Base-by-base conservation (phyloP, 495 filamentous ascomycete species). In the Thermothielavioides terrestris region DNA sequence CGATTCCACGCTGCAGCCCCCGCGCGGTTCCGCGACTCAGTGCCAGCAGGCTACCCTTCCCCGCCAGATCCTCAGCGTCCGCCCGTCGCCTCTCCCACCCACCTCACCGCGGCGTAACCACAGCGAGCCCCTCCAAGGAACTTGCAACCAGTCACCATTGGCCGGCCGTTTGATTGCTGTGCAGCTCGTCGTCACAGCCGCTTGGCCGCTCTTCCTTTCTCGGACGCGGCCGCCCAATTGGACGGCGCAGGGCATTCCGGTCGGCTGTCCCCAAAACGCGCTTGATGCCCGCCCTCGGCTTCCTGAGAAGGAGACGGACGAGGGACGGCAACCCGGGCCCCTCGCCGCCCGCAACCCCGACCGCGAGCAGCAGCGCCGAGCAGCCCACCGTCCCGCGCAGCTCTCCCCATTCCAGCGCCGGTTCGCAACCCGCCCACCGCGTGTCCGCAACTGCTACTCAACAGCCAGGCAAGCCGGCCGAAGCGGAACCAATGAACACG, bases 241-340 rank as follows among this genome's bases (percentile, higher is more conserved):
- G 57, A 58, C 50, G 39, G 48, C 44, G 35, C 36, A 28, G 27
- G 52, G 31, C 43, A 21, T 37, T 40, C 25, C 23, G 52, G 50
- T 53, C 49, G 47, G 39, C 50, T 43, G 50, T 62, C 57, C 52
- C 49, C 9, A 44, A 25, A 34, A 26, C 55, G 45, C 49, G 34
- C 53, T 66, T 64, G 65, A 89, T 89, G 85, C 85, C 83, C 74
- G 77, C 69, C 59, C 75, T 88, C 70, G 86, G 88, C 55, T 84
- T 95, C 62, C 79, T 98, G 62, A 98, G 96, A 79, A 96, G 95
- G 82, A 89, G 94, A 77, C 82, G 88, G 78, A 94, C 91, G 72
- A 95, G 88, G 82, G 67, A 82, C 74, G 60, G 77, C 64, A 71
- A 79, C 64, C 59, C 77, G 64, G 62, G 73, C 73, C 71, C 77